Conservation (phyloP, 257 asterid genomes). For the Primulina huaijiensis region DNA sequence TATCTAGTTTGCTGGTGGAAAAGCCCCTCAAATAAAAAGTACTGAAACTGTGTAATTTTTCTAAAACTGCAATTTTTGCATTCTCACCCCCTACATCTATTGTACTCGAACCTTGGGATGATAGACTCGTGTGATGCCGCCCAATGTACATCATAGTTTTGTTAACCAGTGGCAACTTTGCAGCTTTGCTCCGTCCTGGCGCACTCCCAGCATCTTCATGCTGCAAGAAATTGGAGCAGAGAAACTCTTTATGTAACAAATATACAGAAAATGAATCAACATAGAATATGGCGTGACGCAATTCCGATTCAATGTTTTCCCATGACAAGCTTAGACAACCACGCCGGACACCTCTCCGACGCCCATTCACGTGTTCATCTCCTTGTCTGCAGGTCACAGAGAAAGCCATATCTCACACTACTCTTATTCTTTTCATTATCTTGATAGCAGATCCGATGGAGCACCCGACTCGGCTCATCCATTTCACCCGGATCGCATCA, state of each 20-base stretch:
- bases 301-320: too few species aligned
- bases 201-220: slow-evolving; percentile 51
- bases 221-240: slow-evolving; percentile 35
- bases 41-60: neutral
- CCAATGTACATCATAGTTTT: slow-evolving; percentile 75
- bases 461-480: too few species aligned
- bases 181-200: slow-evolving; percentile 64
- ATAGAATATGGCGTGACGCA: neutral
- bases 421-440: too few species aligned
- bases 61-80: neutral
- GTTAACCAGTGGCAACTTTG: slow-evolving; percentile 83
- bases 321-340: too few species aligned
- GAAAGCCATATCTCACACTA: too few species aligned
- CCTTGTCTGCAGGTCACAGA: too few species aligned
- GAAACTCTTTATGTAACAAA: neutral
- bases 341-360: too few species aligned
- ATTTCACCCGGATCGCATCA: too few species aligned
- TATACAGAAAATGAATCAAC: neutral
- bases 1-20: slow-evolving; percentile 10
- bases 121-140: slow-evolving; percentile 46
- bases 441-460: too few species aligned
- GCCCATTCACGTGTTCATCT: too few species aligned
- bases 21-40: neutral
- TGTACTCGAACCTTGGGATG: slow-evolving; percentile 39
- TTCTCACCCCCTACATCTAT: neutral